Evolutionary conservation across 306 rosid genomes (phyloP), one percentile per base, ranked within the genome.

Genomic region (Prunus salicina): DNA sequence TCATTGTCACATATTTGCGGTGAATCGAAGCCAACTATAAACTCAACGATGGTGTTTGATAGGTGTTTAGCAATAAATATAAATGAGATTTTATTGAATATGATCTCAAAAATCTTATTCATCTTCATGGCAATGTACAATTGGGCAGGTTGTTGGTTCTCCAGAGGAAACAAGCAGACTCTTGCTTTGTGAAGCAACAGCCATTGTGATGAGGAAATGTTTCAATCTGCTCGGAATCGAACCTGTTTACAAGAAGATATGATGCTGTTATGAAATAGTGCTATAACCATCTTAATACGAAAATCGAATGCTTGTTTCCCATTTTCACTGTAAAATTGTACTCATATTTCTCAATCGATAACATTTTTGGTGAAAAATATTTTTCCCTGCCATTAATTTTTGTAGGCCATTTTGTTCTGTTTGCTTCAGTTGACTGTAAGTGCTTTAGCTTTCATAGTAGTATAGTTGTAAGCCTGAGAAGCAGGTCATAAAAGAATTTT

Each of bases 111-210:
- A 28, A 7, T 38, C 56, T 52, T 2, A 38, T 38, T 28, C 49
- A 55, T 49, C 46, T 47, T 38, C 41, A 43, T 45, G 22, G 22
- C 65, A 2, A 51, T 51, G 51, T 49, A 69, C 47, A 56, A 43
- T 53, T 73, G 77, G 24, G 49, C 83, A 96, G 99, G 99, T 95
- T 45, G 88, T 89, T 27, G 97, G 99, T 18, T 83, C 93, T 2
- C 72, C 97, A 1, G 93, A 89, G 67, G 98, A 96, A 83, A 87
- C 93, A 3, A 91, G 99, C 64, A 76, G 99, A 84, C 99, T 96
- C 57, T 84, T 96, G 88, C 88, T 92, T 41, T 95, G 97, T 69
- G 99, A 95, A 85, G 99, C 97, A 73, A 92, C 99, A 0, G 97
- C 90, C 74, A 78, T 63, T 24, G 97, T 95, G 84, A 95, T 92